Base-by-base conservation (phyloP, 1,139 yeast genomes). In the Saccharomycopsis phalli region DNA sequence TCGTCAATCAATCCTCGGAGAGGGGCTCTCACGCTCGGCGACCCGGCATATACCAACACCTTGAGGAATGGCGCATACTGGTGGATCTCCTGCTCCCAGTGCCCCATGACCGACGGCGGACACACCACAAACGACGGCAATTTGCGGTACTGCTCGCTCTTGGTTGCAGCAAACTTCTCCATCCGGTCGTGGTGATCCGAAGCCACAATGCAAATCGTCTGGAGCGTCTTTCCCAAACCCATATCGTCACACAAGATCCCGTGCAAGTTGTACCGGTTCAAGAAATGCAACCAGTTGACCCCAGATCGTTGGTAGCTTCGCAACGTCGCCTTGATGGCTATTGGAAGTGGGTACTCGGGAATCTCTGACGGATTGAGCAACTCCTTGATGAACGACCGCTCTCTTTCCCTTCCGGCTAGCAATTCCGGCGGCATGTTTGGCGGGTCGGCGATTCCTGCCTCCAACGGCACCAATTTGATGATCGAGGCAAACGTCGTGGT, bases 321-420 rank as follows among this genome's bases (percentile, higher is more conserved):
- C 50, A 93, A 69, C 1, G 94, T 86, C 0, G 98, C 98, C 50
- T 84, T 83, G 49, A 93, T 87, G 2, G 91, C 75, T 23, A 91
- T 94, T 0, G 98, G 98, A 32, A 93, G 63, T 42, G 77, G 81
- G 58, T 88, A 93, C 1, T 94, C 78, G 51, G 88, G 75, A 40
- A 93, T 84, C 57, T 88, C 87, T 5, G 87, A 68, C n/a, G 95
- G 94, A 58, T 93, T 97, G 87, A 93, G 84, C 97, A 93, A 91
- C 57, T 93, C 98, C 50, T 82, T 83, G 47, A 93, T 83, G 53
- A 93, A 93, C 51, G 84, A 95, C 55, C 99, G 75, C 59, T 93
- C 98, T 45, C 84, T 71, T 52, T 88, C 96, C 58, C 97, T 81
- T 5, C 95, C 96, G 52, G 70, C 82, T 46, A 91, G 66, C 41